Base-by-base conservation (phyloP, 768 basidiomycete species). In the Austroboletus eburneus region DNA sequence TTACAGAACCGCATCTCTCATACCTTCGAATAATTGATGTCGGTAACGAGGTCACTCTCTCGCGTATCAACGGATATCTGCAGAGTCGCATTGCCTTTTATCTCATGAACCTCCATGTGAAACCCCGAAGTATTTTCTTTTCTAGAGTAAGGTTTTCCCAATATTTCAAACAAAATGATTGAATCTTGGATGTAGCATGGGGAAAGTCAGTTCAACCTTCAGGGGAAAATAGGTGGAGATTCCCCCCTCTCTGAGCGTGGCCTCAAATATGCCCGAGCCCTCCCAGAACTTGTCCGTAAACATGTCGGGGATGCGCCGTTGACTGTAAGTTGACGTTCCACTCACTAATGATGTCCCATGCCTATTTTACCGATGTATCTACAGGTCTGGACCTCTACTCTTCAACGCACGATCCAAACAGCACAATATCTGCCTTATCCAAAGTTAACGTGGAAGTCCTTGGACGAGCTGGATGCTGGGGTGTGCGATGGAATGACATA, bases 401-500 rank as follows among this genome's bases (percentile, higher is more conserved):
- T 99, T 42, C 77, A 83, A 50, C 78, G 94, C 21, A 99, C 95
- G 16, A 88, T 91, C 16, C 91, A 97, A 62, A 99, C 95, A 0
- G 94, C 81, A 3, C 77, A 83, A 32, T 56, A 78, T 51, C 73
- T 99, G 16, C 83, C 87, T 1, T 97, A 91, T 61, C 75, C 84
- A 38, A 96, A 98, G 58, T 71, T 98, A 52, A 97, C 95, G 3
- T 99, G 96, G 96, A 99, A 99, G 66, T 92, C 91, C 2, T 70
- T 99, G 43, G 96, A 99, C 58, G 96, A 99, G 67, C 75, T 99
- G 21, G 96, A 99, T 65, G 96, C 96, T 8, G 96, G 96, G 21
- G 96, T 99, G 27, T 99, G 96, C 60, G 96, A 99, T 67, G 96
- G 87, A 14, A 98, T 99, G 96, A 98, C 96, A 4, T 99, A 99